Percentiles rank a stretch among this genome's conserved stretches.
Evolutionary conservation across 768 basidiomycete species (phyloP).

Genomic region (Phaffia australis): DNA sequence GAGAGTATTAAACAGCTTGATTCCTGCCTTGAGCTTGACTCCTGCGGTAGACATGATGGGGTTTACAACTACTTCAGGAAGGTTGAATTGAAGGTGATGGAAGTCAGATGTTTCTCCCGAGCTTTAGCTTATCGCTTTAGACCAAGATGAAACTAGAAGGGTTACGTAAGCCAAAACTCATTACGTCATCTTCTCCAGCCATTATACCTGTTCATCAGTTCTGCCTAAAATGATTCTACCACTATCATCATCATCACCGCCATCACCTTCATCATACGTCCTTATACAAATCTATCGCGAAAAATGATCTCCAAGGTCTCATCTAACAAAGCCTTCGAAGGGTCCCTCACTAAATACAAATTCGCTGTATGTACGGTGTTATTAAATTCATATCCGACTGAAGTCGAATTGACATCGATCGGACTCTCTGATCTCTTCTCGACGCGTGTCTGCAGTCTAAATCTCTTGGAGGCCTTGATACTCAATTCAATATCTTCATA

Average conservation of each 20-base stretch:
- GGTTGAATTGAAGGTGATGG: too few species aligned
- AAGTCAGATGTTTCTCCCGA: too few species aligned
- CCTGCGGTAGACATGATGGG: slow-evolving; percentile 2
- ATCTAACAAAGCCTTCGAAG: slow-evolving; percentile 67
- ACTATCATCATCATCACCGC: too few species aligned
- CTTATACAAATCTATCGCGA: too few species aligned
- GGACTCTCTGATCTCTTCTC: neutral
- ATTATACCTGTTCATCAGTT: too few species aligned
- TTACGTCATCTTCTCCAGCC: too few species aligned
- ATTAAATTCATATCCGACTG: neutral
- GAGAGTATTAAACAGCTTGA: slow-evolving; percentile 18
- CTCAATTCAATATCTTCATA: slow-evolving; percentile 81
- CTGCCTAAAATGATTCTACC: too few species aligned
- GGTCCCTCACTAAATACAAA: slow-evolving; percentile 73
- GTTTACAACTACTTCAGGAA: too few species aligned
- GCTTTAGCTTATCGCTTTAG: too few species aligned
- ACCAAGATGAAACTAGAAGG: too few species aligned
- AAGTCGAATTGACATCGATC: neutral
- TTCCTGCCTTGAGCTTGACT: slow-evolving; percentile 15
- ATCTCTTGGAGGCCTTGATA: slow-evolving; percentile 40
- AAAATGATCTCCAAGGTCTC: slow-evolving; percentile 45
- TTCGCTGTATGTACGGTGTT: slow-evolving; percentile 48
- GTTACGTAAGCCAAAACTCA: too few species aligned
- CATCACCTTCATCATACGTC: too few species aligned
- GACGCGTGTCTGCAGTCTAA: slow-evolving; percentile 40